Evolutionary conservation across 176 grass and related monocot species (phyloP).

Genomic region (Musa itinerans): DNA sequence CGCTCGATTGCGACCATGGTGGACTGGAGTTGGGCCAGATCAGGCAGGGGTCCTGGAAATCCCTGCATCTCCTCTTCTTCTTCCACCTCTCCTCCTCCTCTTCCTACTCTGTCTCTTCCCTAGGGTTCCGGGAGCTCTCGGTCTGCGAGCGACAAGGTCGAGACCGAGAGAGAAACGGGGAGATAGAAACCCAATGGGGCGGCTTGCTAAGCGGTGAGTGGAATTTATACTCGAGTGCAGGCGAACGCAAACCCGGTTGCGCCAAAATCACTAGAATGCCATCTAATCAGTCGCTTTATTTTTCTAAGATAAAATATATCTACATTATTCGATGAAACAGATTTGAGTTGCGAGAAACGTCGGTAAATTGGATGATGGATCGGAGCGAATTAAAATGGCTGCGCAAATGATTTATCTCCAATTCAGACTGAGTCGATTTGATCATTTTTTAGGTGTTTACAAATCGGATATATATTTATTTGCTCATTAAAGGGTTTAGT

Average conservation of each 20-base stretch:
- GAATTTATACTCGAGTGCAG: neutral
- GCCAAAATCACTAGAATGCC: neutral
- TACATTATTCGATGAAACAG: no score
- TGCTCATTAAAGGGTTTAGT: no score
- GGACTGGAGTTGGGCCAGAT: conserved; percentile 65
- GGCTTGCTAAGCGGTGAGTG: neutral
- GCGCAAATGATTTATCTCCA: no score
- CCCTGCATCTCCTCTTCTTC: conserved; percentile 41
- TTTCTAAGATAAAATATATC: no score
- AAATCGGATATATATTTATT: no score
- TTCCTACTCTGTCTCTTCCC: no score
- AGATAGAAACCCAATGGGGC: neutral
- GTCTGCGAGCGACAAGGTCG: neutral
- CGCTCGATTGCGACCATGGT: conserved; percentile 79
- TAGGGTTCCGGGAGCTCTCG: neutral
- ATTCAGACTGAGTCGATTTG: no score
- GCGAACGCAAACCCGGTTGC: neutral
- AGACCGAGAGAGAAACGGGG: no score
- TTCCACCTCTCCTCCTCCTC: conserved; percentile 8
- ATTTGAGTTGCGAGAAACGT: no score
- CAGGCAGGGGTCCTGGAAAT: conserved; percentile 54
- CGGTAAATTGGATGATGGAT: no score
- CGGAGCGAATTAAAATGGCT: no score
- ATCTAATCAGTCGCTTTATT: neutral
- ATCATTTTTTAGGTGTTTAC: no score